These are phyloP conservation scores for Lactarius indigo DNA, from an alignment of 768 basidiomycete species.

Conservation along the genomic window DNA sequence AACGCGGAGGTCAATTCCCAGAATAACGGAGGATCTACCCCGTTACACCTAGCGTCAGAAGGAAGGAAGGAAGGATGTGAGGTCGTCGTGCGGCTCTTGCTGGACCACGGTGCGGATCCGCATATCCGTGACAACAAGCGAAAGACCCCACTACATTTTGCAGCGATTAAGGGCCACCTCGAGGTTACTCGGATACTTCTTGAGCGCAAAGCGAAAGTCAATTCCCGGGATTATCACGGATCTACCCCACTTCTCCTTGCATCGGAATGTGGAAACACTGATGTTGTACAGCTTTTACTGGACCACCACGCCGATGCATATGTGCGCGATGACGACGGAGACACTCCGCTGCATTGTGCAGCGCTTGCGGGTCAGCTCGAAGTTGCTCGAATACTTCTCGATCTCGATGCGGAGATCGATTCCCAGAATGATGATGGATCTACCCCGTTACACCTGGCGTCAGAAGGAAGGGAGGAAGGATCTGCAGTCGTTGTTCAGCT, in stretches of 20 bases:
- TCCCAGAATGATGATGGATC: background rate
- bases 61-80: too few species aligned
- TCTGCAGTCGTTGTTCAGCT: background rate
- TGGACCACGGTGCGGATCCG: too few species aligned
- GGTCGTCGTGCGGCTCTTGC: background rate
- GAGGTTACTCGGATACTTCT: background rate
- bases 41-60: background rate
- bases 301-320: background rate
- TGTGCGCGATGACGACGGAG: background rate
- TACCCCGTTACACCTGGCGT: background rate
- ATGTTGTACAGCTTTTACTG: background rate
- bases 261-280: background rate
- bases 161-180: background rate
- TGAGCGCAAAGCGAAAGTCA: background rate
- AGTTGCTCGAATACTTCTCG: background rate
- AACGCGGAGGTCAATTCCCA: background rate
- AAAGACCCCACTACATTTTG: background rate
- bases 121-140: too few species aligned
- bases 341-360: background rate
- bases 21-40: background rate
- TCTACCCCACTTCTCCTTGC: background rate
- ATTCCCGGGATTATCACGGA: background rate
- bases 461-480: background rate
- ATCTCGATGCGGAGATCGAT: background rate
- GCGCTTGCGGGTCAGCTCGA: background rate